Evolutionary conservation across 2,329 filamentous ascomycete species (phyloP), one percentile per base, ranked within the genome.

Genomic region (Claviceps fusiformis): DNA sequence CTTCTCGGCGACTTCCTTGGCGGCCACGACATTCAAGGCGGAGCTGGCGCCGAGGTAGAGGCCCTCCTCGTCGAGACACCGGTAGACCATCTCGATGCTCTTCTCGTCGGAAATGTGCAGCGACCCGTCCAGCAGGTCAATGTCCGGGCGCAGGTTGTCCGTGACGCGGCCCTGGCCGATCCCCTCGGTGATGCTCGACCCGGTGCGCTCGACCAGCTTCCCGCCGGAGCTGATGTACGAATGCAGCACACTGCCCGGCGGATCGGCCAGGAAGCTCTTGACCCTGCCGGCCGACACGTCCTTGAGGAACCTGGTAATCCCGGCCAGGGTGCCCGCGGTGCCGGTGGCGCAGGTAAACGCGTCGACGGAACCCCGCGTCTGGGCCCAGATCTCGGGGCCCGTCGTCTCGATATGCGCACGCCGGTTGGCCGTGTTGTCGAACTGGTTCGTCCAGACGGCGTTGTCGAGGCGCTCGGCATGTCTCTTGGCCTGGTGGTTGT

Each of bases 391-490:
- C 73, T 98, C 93, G 0, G 93, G 93, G 0, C 93, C 93, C 0
- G 93, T 98, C 2, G 92, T 97, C 75, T 96, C 92, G 62, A 97
- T 86, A 69, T 98, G 93, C 50, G 93, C 93, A 65, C 87, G 84
- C 53, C 93, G 81, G 72, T 98, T 98, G 54, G 93, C 93, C 53
- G 79, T 83, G 75, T 98, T 98, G 70, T 98, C 93, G 73, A 98
- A 98, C 73, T 98, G 93, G 72, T 98, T 95, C 48, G 93, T 98
- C 93, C 93, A 98, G 15, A 97, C 91, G 9, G 92, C 90, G 64
- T 93, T 93, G 17, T 89, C 85, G 51, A 95, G 73, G 3, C 77
- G 70, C 68, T 93, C 90, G n/a, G 93, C 93, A 71, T 97, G 92
- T 46, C 92, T 77, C 57, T 80, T 80, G 5, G 93, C 93, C 75